phyloP scores from a whole-genome alignment of 768 basidiomycete species.

The Hypholoma sublateritium region DNA sequence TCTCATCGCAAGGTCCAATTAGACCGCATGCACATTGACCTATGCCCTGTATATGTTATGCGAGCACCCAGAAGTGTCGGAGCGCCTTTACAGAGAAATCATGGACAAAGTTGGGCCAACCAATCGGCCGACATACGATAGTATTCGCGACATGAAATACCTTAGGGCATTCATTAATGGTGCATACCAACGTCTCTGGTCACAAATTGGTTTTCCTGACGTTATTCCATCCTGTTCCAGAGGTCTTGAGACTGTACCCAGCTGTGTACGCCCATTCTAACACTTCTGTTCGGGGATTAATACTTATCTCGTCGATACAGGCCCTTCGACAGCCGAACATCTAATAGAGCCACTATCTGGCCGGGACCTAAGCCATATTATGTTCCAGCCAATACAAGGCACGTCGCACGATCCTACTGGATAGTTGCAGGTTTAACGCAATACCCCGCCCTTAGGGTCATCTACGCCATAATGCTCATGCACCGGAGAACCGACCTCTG shows the following conservation, averaged over 20 bases:
- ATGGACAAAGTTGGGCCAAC: constrained; percentile 35
- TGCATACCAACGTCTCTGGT: constrained; percentile 4
- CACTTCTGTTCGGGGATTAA: neutral
- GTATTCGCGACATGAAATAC: constrained; percentile 46
- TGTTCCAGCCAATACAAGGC: constrained; percentile 25
- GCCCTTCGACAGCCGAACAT: constrained; percentile 14
- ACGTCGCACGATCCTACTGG: neutral
- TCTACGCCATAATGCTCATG: constrained; percentile 55
- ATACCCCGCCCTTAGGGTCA: neutral
- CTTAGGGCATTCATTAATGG: constrained; percentile 33
- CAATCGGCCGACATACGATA: constrained; percentile 40
- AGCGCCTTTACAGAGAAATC: constrained; percentile 40
- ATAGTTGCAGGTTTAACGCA: too few species aligned
- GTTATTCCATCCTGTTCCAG: constrained; percentile 16
- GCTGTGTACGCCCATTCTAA: constrained; percentile 23
- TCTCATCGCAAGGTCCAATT: neutral
- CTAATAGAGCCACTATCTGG: constrained; percentile 18
- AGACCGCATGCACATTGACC: constrained; percentile 41
- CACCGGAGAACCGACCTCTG: constrained; percentile 64
- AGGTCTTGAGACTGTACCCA: constrained; percentile 42
- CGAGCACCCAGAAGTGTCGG: constrained; percentile 37
- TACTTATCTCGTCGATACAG: constrained; percentile 2
- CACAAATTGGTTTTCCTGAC: neutral
- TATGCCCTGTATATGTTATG: constrained; percentile 45
- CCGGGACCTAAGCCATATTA: constrained; percentile 21